Percentiles rank a stretch among this genome's conserved stretches.
Conservation (phyloP, 306 rosid species). For the Citrullus mucosospermus region DNA sequence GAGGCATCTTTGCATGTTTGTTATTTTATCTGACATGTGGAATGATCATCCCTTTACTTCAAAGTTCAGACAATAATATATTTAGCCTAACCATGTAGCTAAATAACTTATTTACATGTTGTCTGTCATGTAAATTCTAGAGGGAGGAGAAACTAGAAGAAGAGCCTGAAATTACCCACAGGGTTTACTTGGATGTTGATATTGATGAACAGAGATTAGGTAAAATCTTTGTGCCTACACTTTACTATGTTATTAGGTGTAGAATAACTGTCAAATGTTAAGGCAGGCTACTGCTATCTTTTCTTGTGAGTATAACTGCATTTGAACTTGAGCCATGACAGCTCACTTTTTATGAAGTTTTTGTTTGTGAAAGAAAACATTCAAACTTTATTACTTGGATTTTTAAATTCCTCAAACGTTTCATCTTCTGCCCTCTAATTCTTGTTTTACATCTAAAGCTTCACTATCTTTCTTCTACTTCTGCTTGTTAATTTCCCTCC, state of each 20-base stretch:
- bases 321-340: neutral
- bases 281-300: neutral
- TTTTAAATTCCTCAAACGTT: neutral
- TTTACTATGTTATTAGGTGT: neutral
- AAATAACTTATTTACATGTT: neutral
- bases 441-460: neutral
- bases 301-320: neutral
- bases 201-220: constrained; percentile 63
- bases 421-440: neutral
- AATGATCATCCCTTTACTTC: neutral
- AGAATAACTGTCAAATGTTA: neutral
- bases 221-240: constrained; percentile 11
- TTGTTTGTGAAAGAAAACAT: neutral
- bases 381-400: neutral
- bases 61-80: neutral
- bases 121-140: constrained; percentile 21
- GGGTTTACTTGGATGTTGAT: constrained; percentile 70
- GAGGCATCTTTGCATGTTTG: neutral
- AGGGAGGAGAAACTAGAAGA: constrained; percentile 45
- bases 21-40: neutral
- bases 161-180: constrained; percentile 62
- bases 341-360: neutral
- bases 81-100: neutral
- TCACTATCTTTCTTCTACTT: too few species aligned
- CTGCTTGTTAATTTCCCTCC: neutral